Evolutionary conservation across 805 yeast species (phyloP).

Genomic region (Barnettozyma populi): DNA sequence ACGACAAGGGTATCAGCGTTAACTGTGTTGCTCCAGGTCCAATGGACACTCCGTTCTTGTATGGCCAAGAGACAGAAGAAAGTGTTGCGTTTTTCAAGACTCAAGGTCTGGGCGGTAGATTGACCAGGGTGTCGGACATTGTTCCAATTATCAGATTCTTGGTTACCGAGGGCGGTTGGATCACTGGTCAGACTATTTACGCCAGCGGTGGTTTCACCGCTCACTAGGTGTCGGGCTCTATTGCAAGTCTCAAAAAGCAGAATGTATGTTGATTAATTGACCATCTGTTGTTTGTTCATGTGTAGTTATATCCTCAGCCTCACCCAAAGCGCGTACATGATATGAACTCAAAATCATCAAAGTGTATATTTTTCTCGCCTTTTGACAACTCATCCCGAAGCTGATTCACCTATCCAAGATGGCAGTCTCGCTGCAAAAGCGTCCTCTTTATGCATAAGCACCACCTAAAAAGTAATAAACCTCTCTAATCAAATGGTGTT

Average conservation of each 20-base stretch:
- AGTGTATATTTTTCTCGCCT: neutral
- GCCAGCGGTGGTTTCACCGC: slow-evolving; percentile 66
- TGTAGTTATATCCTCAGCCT: too few relatives aligned
- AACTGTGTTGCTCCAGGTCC: slow-evolving; percentile 62
- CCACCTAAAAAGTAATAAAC: too few relatives aligned
- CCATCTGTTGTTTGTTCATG: neutral
- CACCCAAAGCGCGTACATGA: neutral
- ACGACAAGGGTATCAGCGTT: slow-evolving; percentile 40
- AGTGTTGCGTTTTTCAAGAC: slow-evolving; percentile 52
- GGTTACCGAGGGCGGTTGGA: slow-evolving; percentile 63
- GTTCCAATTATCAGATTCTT: slow-evolving; percentile 58
- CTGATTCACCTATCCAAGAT: neutral
- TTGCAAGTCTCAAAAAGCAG: neutral
- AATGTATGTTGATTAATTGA: neutral
- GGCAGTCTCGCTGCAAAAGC: neutral
- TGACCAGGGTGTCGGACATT: slow-evolving; percentile 55
- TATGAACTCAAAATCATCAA: neutral
- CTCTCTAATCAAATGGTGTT: slow-evolving; percentile 67
- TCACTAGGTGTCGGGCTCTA: slow-evolving; percentile 28
- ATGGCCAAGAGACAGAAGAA: slow-evolving; percentile 51
- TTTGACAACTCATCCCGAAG: neutral
- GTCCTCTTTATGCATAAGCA: too few relatives aligned
- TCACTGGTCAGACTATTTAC: slow-evolving; percentile 63
- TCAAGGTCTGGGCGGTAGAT: slow-evolving; percentile 41
- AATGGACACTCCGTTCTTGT: slow-evolving; percentile 62